Evolutionary conservation across 805 yeast species (phyloP).

Genomic region (Yarrowia hollandica): DNA sequence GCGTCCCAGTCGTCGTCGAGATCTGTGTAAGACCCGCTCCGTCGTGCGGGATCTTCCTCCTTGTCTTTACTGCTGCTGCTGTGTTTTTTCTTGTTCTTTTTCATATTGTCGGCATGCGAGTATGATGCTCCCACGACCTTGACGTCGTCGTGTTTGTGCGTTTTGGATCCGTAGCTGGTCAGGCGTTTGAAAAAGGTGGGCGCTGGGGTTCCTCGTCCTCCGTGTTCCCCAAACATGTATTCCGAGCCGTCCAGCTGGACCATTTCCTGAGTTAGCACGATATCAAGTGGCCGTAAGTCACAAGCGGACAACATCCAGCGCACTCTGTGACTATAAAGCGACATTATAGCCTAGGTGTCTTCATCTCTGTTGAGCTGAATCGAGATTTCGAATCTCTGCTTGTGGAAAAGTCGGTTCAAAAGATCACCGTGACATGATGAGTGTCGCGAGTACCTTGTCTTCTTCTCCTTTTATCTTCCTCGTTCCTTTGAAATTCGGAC

Average conservation of each 20-base stretch:
- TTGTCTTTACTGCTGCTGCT: constrained; percentile 24
- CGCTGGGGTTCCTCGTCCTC: constrained; percentile 64
- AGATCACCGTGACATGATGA: no score
- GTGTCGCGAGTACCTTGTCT: no score
- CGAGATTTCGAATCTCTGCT: no score
- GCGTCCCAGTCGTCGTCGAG: constrained; percentile 95
- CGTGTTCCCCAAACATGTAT: constrained; percentile 65
- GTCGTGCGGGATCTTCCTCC: constrained; percentile 1
- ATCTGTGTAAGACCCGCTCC: constrained; percentile 53
- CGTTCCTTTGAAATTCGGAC: no score
- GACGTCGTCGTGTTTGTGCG: constrained; percentile 19
- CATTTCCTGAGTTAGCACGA: constrained; percentile 45
- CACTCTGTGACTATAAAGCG: no score
- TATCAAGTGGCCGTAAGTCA: no score
- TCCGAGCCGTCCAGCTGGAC: constrained; percentile 46
- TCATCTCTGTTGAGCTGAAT: no score
- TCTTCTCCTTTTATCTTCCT: no score
- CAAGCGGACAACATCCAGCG: no score
- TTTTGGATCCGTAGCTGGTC: constrained; percentile 35
- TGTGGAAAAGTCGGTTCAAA: no score
- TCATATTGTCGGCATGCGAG: constrained; percentile 7
- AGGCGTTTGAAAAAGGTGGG: constrained; percentile 51
- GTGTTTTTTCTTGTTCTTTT: constrained; percentile 4
- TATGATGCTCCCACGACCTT: constrained; percentile 20
- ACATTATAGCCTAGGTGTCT: no score